Evolutionary conservation across 495 filamentous ascomycete species (phyloP).

Genomic region (Aspergillus olivimuriae): DNA sequence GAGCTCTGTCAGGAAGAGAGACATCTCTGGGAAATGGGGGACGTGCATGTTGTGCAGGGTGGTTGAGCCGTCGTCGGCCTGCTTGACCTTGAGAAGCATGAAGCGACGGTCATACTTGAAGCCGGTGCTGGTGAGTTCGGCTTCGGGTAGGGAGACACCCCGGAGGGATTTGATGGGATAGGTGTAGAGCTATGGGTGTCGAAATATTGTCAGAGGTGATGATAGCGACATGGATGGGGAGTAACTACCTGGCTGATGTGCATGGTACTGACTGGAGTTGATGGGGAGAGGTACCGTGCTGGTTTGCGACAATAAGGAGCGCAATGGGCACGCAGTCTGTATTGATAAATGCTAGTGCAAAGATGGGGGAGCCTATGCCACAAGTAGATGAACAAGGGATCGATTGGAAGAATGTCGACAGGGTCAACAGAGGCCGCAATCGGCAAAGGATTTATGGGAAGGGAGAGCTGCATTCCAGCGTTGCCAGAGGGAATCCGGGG

Average conservation of each 20-base stretch:
- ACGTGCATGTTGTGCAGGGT: constrained; percentile 63
- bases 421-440: too few species aligned
- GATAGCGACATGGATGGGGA: neutral
- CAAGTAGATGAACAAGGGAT: too few species aligned
- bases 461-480: too few species aligned
- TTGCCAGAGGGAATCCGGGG: too few species aligned
- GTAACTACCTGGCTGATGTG: constrained; percentile 37
- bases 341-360: too few species aligned
- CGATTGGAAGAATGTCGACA: too few species aligned
- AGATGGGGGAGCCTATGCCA: too few species aligned
- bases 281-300: too few species aligned
- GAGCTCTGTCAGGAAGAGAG: constrained; percentile 60
- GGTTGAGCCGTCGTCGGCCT: constrained; percentile 20
- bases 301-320: too few species aligned
- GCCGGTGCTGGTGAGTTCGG: constrained; percentile 57
- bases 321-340: too few species aligned
- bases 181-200: constrained; percentile 58
- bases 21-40: constrained; percentile 54
- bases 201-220: neutral
- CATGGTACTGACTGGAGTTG: constrained; percentile 13
- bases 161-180: constrained; percentile 88
- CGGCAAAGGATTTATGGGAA: too few species aligned
- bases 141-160: constrained; percentile 48
- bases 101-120: constrained; percentile 71
- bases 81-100: constrained; percentile 59